Conservation (phyloP, 179 eudicot genomes). For the Silene coronaria region DNA sequence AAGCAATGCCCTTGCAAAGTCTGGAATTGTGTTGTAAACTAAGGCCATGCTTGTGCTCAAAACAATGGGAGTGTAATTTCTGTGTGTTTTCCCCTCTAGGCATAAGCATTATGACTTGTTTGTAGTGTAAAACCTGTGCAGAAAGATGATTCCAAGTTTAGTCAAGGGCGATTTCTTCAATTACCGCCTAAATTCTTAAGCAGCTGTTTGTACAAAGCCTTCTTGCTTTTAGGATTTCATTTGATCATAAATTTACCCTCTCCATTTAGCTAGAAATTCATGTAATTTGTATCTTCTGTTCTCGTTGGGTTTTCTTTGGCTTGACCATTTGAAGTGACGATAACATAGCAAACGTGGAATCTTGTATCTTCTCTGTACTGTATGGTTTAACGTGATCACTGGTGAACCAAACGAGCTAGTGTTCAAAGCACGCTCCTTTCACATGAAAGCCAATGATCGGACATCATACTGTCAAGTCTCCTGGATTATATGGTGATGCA, state of each 20-base stretch:
- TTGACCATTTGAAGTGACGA: no score
- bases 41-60: conserved; percentile 15
- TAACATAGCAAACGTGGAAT: no score
- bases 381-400: no score
- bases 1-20: neutral
- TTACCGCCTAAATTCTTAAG: neutral
- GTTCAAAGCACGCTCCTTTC: no score
- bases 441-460: no score
- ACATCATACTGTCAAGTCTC: no score
- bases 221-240: neutral
- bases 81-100: conserved; percentile 23
- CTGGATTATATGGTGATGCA: no score
- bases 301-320: no score
- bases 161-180: conserved; percentile 19
- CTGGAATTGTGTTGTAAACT: conserved; percentile 24
- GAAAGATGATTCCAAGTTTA: conserved; percentile 24
- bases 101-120: conserved; percentile 9
- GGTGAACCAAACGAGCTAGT: no score
- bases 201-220: neutral
- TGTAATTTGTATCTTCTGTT: no score
- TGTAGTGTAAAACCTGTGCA: conserved; percentile 34
- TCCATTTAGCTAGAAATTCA: no score
- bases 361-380: no score
- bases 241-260: neutral
- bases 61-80: neutral